phyloP scores from a whole-genome alignment of 164 flowering plant genomes.

The Liquidambar formosana region DNA sequence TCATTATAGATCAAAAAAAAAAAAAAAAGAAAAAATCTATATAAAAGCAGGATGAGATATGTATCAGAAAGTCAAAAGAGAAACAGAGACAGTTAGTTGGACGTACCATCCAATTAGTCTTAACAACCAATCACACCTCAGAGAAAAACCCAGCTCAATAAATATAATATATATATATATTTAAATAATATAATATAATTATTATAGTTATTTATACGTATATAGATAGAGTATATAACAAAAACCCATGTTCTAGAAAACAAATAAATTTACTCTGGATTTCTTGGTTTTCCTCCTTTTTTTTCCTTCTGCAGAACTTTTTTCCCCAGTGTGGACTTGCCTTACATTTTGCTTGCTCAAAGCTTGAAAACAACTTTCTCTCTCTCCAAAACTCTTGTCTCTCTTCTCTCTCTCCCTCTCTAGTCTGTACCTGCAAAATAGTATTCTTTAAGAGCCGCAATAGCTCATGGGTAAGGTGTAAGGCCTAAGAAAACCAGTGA shows the following conservation, averaged over 20 bases:
- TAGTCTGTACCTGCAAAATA: background rate
- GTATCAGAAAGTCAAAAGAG: constrained; percentile 20
- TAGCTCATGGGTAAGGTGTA: background rate
- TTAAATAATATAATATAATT: too few relatives aligned
- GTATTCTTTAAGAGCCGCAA: background rate
- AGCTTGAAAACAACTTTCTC: background rate
- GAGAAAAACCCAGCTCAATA: background rate
- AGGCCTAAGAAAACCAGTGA: background rate
- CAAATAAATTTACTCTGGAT: too few relatives aligned
- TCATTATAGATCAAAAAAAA: too few relatives aligned
- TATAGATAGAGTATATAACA: background rate
- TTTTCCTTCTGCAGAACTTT: background rate
- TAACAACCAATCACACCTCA: constrained; percentile 1
- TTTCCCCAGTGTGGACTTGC: background rate
- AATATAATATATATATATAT: background rate
- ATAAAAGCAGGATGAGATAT: background rate
- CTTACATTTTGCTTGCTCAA: background rate
- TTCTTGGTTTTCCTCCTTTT: background rate
- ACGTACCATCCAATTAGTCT: constrained; percentile 17
- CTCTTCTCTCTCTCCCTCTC: background rate
- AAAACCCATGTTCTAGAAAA: background rate
- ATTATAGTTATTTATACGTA: background rate
- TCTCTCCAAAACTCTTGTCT: background rate
- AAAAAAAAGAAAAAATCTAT: background rate
- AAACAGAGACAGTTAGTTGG: constrained; percentile 33